Conservation (phyloP, 1,139 yeast genomes). For the Taphrina deformans region DNA sequence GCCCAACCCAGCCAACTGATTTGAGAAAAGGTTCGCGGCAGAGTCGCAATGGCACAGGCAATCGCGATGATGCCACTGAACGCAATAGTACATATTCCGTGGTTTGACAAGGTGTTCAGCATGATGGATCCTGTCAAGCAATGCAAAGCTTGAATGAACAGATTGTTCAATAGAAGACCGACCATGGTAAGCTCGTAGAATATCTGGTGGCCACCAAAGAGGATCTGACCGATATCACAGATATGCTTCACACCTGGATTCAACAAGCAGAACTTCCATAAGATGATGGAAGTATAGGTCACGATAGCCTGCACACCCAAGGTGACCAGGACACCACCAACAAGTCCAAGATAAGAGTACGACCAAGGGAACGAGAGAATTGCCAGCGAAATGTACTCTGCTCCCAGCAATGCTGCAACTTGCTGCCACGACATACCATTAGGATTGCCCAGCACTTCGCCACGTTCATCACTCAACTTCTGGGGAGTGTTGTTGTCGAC, state of each 20-base stretch:
- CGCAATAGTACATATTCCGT: conserved; percentile 56
- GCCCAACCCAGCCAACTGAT: conserved; percentile 52
- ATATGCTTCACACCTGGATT: conserved; percentile 56
- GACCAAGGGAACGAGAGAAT: conserved; percentile 68
- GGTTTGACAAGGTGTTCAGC: conserved; percentile 57
- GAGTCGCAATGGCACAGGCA: conserved; percentile 47
- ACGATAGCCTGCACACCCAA: conserved; percentile 55
- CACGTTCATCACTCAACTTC: conserved; percentile 25
- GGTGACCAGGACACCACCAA: conserved; percentile 58
- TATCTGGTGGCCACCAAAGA: conserved; percentile 55
- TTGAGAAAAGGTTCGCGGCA: conserved; percentile 57
- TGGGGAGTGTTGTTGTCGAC: conserved; percentile 28
- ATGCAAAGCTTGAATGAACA: conserved; percentile 60
- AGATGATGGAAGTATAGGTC: conserved; percentile 57
- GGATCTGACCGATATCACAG: conserved; percentile 61
- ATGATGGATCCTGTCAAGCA: conserved; percentile 62
- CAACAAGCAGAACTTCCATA: conserved; percentile 57
- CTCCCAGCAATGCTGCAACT: conserved; percentile 59
- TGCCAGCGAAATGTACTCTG: conserved; percentile 63
- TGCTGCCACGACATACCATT: conserved; percentile 52
- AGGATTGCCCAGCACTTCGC: conserved; percentile 29
- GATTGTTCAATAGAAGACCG: conserved; percentile 57
- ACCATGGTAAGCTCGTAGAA: conserved; percentile 62
- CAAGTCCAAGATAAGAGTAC: conserved; percentile 55
- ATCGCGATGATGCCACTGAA: conserved; percentile 54